Evolutionary conservation across 2,329 filamentous ascomycete species (phyloP).

Genomic region (Blastomyces percursus): DNA sequence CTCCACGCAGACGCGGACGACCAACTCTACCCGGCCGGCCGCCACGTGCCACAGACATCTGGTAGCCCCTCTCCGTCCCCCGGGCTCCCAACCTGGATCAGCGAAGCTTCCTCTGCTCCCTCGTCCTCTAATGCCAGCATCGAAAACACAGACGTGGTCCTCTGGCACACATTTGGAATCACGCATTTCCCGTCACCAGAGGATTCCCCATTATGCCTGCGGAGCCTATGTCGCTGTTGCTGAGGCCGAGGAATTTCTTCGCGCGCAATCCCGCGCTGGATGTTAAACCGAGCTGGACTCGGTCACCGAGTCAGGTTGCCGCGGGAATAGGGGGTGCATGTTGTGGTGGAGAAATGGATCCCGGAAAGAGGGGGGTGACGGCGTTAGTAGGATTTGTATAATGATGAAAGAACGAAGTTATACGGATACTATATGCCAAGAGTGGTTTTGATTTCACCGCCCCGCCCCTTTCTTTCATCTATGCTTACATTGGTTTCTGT

Average conservation of each 20-base stretch:
- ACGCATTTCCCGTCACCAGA: constrained; percentile 84
- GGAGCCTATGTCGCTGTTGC: constrained; percentile 69
- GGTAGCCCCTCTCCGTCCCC: constrained; percentile 64
- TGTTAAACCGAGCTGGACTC: constrained; percentile 64
- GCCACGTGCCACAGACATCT: constrained; percentile 78
- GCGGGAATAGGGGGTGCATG: constrained; percentile 26
- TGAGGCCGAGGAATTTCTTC: constrained; percentile 77
- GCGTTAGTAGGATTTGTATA: constrained; percentile 28
- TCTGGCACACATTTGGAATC: constrained; percentile 90
- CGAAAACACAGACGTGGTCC: constrained; percentile 73
- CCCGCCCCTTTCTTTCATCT: neutral
- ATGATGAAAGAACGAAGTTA: neutral
- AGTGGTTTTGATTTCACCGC: neutral
- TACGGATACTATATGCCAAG: neutral
- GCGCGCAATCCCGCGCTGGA: constrained; percentile 66
- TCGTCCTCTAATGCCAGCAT: constrained; percentile 55
- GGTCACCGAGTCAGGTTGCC: constrained; percentile 58
- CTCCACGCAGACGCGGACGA: constrained; percentile 55
- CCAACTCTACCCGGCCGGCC: constrained; percentile 73
- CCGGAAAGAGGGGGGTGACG: constrained; percentile 28
- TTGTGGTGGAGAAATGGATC: constrained; percentile 13
- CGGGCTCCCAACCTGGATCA: constrained; percentile 67
- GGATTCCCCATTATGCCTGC: constrained; percentile 86
- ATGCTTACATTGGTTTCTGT: neutral
- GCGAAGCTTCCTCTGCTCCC: constrained; percentile 41